Percentiles rank a stretch among this genome's conserved stretches.
Evolutionary conservation across 148 eudicot species (phyloP).

Genomic region (Fagopyrum tataricum): DNA sequence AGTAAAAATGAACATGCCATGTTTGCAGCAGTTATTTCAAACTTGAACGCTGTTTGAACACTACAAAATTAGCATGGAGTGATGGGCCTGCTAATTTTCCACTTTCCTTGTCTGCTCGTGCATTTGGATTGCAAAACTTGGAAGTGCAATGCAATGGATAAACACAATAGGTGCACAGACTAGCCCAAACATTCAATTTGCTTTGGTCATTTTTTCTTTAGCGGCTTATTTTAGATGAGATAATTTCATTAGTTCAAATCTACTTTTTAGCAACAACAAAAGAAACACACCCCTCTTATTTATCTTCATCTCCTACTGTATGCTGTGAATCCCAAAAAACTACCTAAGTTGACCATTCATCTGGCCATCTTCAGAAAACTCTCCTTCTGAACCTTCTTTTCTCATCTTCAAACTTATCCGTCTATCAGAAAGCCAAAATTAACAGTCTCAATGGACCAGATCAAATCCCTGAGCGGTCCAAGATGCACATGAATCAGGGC

Average conservation of each 20-base stretch:
- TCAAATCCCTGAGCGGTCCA: not conserved
- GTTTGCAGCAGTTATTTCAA: not conserved
- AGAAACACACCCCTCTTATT: not conserved
- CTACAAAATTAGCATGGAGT: not conserved
- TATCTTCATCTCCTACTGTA: not conserved
- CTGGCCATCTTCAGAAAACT: not conserved
- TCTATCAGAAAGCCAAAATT: not conserved
- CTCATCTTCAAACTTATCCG: not conserved
- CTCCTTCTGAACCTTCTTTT: not conserved
- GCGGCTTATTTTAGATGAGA: not conserved
- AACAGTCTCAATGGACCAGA: not conserved
- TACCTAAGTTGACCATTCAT: not conserved
- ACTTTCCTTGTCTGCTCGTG: not conserved
- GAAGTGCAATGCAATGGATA: not conserved
- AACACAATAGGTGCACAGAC: not conserved
- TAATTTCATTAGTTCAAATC: not conserved
- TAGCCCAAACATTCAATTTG: not conserved
- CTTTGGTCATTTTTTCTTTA: not conserved
- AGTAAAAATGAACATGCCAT: not conserved
- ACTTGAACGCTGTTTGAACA: not conserved
- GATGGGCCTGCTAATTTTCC: not conserved
- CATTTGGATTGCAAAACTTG: not conserved
- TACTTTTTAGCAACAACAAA: not conserved
- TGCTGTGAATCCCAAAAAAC: not conserved
- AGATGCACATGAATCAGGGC: not conserved